Percentiles rank a stretch among this genome's conserved stretches.
These are phyloP conservation scores for Sporothrix phasma DNA, from an alignment of 2,329 filamentous ascomycete species.

Conservation along the genomic window DNA sequence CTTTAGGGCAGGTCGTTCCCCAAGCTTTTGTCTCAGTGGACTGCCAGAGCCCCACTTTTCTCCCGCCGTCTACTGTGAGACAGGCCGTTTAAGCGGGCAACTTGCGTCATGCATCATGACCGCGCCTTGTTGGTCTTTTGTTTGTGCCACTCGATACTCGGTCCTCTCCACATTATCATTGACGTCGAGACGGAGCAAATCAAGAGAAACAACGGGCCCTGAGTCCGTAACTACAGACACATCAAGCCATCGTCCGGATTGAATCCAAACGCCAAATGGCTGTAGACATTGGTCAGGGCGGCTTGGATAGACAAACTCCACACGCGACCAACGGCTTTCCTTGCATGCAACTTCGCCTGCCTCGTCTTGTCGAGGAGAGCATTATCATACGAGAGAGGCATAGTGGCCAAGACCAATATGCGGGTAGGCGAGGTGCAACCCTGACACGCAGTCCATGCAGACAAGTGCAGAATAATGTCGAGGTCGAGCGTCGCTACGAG, in stretches of 20 bases:
- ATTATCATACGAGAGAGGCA: neutral
- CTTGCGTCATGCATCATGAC: no score
- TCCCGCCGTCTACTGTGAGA: neutral
- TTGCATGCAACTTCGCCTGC: neutral
- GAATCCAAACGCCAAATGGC: no score
- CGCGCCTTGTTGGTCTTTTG: no score
- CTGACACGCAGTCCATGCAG: neutral
- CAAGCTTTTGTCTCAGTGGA: neutral
- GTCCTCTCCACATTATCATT: neutral
- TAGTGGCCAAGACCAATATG: neutral
- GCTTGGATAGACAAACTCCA: neutral
- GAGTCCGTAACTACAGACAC: neutral
- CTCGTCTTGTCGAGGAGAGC: neutral
- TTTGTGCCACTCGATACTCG: neutral
- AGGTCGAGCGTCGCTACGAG: neutral
- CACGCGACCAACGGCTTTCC: neutral
- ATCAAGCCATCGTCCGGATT: no score
- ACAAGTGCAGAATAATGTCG: neutral
- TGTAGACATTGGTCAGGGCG: neutral
- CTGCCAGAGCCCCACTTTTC: neutral
- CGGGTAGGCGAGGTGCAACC: conserved; percentile 1
- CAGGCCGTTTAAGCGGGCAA: no score
- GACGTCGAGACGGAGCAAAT: neutral
- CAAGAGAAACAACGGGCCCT: neutral
- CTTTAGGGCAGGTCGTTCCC: neutral